Evolutionary conservation across 2,329 filamentous ascomycete genomes (phyloP).

Genomic region (Colletotrichum tanaceti): DNA sequence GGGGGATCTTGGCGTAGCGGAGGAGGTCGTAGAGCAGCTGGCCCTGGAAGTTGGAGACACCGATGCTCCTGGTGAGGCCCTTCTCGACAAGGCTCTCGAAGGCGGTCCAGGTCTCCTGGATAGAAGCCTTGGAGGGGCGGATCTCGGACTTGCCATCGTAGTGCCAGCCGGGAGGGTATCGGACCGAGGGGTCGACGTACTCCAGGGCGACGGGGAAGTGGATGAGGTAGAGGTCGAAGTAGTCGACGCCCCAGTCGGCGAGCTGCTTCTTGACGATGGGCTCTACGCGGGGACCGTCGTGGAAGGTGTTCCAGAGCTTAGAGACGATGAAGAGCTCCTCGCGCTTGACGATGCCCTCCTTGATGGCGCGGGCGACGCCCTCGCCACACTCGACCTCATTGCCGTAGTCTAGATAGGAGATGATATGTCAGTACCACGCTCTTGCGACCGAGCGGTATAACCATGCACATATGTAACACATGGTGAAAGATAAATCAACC

Average conservation of each 20-base stretch:
- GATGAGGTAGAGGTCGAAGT: constrained; percentile 90
- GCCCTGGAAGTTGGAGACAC: constrained; percentile 85
- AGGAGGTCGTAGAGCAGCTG: constrained; percentile 83
- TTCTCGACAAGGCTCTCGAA: constrained; percentile 80
- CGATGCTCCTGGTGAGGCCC: constrained; percentile 78
- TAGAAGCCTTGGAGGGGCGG: constrained; percentile 73
- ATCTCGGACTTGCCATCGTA: constrained; percentile 72
- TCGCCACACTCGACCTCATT: constrained; percentile 84
- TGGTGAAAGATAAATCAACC: background rate
- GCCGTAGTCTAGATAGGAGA: constrained; percentile 73
- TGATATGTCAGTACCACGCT: constrained; percentile 12
- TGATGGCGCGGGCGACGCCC: constrained; percentile 81
- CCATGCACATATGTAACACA: too few species aligned
- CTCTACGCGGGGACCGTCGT: constrained; percentile 81
- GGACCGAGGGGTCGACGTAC: constrained; percentile 82
- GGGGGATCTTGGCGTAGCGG: constrained; percentile 78
- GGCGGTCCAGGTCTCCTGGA: constrained; percentile 84
- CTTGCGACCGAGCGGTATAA: background rate
- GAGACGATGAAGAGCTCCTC: constrained; percentile 92
- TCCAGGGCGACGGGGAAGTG: constrained; percentile 91
- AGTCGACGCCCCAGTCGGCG: constrained; percentile 85
- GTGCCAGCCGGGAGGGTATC: constrained; percentile 84
- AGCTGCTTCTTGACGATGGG: constrained; percentile 82
- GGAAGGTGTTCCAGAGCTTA: constrained; percentile 95
- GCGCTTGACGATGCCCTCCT: constrained; percentile 83